Percentiles rank a stretch among this genome's conserved stretches.
Conservation (phyloP, 768 basidiomycete species). For the Udeniomyces megalosporus region DNA sequence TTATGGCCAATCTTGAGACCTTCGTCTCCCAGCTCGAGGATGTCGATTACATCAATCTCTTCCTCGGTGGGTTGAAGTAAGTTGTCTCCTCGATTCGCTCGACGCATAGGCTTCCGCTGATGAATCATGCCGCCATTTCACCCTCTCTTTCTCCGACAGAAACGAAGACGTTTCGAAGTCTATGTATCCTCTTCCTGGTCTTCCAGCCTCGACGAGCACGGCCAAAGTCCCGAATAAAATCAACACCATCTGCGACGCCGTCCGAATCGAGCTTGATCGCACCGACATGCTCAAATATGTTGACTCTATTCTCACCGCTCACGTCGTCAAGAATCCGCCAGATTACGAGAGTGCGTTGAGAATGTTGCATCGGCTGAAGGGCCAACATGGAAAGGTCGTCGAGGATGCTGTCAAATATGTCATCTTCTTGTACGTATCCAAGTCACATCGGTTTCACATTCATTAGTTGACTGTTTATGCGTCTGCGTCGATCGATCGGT, state of each 20-base stretch:
- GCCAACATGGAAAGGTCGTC: slow-evolving; percentile 55
- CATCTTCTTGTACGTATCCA: slow-evolving; percentile 53
- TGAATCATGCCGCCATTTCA: neutral
- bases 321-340: slow-evolving; percentile 79
- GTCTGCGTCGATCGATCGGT: neutral
- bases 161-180: slow-evolving; percentile 26
- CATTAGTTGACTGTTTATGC: neutral
- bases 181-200: slow-evolving; percentile 21
- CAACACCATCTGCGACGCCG: slow-evolving; percentile 54
- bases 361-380: slow-evolving; percentile 58
- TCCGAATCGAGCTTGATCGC: slow-evolving; percentile 54
- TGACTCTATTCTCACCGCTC: slow-evolving; percentile 79
- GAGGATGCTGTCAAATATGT: slow-evolving; percentile 97
- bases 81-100: slow-evolving; percentile 5
- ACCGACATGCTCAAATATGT: slow-evolving; percentile 58
- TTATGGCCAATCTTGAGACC: slow-evolving; percentile 43
- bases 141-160: slow-evolving; percentile 6
- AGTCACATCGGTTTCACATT: neutral
- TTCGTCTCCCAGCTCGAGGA: slow-evolving; percentile 78
- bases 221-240: slow-evolving; percentile 44
- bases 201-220: slow-evolving; percentile 26
- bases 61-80: slow-evolving; percentile 71
- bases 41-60: slow-evolving; percentile 81
- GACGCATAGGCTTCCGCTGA: neutral
- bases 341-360: slow-evolving; percentile 74